Base-by-base conservation (phyloP, 2,329 filamentous ascomycete species). In the Cordyceps pruinosa region DNA sequence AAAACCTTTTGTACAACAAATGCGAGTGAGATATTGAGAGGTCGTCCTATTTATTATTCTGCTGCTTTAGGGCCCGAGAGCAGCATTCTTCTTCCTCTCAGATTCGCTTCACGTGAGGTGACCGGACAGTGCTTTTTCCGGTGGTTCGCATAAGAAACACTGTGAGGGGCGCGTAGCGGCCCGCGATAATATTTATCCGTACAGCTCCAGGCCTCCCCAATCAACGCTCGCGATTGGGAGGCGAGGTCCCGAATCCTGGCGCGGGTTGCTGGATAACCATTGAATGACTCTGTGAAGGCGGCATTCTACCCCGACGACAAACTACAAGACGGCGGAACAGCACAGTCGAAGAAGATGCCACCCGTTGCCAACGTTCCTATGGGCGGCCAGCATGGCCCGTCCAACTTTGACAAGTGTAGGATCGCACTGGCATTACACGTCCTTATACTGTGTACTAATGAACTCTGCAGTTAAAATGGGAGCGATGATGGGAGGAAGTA, bases 401-500 rank as follows among this genome's bases (percentile, higher is more conserved):
- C 79, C 45, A 78, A 73, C 59, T 68, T 79, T 60, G 80, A 83
- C 68, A 83, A 83, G 72, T 70, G 80, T 82, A 75, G 59, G 68
- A 56, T 12, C 49, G 23, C 58, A 58, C 19, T 12, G 5, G 28
- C n/a, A 17, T 30, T 39, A n/a, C 52, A 32, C 23, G n/a, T 48
- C 34, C 8, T 30, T 6, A 4, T 65, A 42, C 9, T 26, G 58
- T 59, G 58, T 64, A 56, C 64, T 52, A 53, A 59, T 49, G 10
- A 54, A 51, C 19, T 37, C 47, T 51, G 66, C 71, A 96, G 91
- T 92, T 73, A 97, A 96, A 80, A 97, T 97, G 91, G 94, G 94
- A 66, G 91, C 89, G 61, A 87, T 99, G 87, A 97, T 97, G 91
- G 94, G 94, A 66, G 90, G 91, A 72, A 95, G 93, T 97, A 88